Evolutionary conservation across 768 basidiomycete species (phyloP).

Genomic region (Agaricus sinodeliciosus): DNA sequence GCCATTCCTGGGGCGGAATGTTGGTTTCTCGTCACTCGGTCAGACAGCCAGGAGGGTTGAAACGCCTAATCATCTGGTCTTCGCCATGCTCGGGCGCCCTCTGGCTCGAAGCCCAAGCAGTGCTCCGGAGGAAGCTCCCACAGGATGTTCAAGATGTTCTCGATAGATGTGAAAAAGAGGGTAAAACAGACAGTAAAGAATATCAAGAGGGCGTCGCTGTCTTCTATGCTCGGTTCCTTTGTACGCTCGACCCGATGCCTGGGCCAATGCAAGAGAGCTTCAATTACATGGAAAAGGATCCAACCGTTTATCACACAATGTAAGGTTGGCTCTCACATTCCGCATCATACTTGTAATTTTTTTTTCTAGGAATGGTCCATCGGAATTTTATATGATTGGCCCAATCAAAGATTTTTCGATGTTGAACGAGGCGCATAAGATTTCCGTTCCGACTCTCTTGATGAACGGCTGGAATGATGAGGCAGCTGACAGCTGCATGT

Average conservation of each 20-base stretch:
- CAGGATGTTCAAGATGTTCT: slow-evolving; percentile 31
- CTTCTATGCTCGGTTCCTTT: slow-evolving; percentile 38
- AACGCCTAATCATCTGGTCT: slow-evolving; percentile 37
- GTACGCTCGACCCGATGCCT: slow-evolving; percentile 40
- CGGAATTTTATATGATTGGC: slow-evolving; percentile 29
- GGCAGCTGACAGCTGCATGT: slow-evolving; percentile 29
- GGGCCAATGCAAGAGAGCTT: slow-evolving; percentile 26
- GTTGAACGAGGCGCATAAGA: slow-evolving; percentile 35
- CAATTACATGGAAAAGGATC: slow-evolving; percentile 30
- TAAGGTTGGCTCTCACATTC: slow-evolving; percentile 16
- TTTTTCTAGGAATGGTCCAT: slow-evolving; percentile 30
- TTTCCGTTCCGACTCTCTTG: slow-evolving; percentile 31
- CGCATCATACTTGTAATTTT: neutral
- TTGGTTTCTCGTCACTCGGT: slow-evolving; percentile 32
- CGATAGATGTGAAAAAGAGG: slow-evolving; percentile 38
- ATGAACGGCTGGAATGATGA: slow-evolving; percentile 37
- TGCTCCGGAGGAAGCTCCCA: slow-evolving; percentile 24
- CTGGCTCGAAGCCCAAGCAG: slow-evolving; percentile 23
- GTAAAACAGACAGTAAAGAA: slow-evolving; percentile 34
- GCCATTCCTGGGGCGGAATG: slow-evolving; percentile 51
- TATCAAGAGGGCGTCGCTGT: slow-evolving; percentile 35
- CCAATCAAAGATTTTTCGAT: slow-evolving; percentile 41
- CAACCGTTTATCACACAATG: slow-evolving; percentile 45
- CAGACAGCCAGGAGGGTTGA: slow-evolving; percentile 37
- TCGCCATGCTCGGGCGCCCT: slow-evolving; percentile 37